Evolutionary conservation across 805 yeast genomes (phyloP).

Genomic region (Wickerhamiella shivajii): DNA sequence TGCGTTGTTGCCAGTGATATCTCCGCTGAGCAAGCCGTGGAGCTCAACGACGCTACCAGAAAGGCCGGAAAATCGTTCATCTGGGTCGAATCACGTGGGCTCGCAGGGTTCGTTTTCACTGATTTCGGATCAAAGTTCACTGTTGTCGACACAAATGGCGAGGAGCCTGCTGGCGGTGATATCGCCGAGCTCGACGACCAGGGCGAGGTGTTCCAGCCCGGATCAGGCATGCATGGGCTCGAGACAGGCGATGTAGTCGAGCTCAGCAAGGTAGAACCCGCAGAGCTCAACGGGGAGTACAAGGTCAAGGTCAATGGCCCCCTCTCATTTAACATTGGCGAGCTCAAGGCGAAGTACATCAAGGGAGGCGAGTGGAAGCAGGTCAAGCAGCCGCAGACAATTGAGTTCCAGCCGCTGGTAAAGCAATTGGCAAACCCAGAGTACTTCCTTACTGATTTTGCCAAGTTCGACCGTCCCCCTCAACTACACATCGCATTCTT

Average conservation of each 20-base stretch:
- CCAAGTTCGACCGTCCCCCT: slow-evolving; percentile 83
- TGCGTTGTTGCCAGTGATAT: slow-evolving; percentile 82
- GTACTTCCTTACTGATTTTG: slow-evolving; percentile 68
- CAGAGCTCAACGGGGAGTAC: slow-evolving; percentile 58
- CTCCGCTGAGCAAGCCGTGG: slow-evolving; percentile 54
- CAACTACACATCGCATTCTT: slow-evolving; percentile 87
- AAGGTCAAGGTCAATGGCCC: slow-evolving; percentile 83
- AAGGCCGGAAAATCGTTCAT: slow-evolving; percentile 61
- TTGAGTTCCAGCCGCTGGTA: slow-evolving; percentile 47
- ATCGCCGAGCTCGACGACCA: slow-evolving; percentile 75
- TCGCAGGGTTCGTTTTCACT: slow-evolving; percentile 77
- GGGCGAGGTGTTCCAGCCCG: slow-evolving; percentile 89
- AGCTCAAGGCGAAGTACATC: slow-evolving; percentile 38
- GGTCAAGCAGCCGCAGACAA: slow-evolving; percentile 64
- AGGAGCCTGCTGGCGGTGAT: slow-evolving; percentile 77
- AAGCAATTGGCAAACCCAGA: slow-evolving; percentile 68
- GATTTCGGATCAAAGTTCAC: slow-evolving; percentile 78
- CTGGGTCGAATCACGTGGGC: slow-evolving; percentile 68
- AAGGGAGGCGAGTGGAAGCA: slow-evolving; percentile 87
- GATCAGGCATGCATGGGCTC: slow-evolving; percentile 82
- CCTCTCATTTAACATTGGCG: slow-evolving; percentile 67
- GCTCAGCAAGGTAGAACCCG: slow-evolving; percentile 74
- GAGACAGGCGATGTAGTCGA: slow-evolving; percentile 86
- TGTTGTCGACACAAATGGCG: slow-evolving; percentile 78
- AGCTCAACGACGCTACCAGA: slow-evolving; percentile 65